Evolutionary conservation across 768 basidiomycete genomes (phyloP).

Genomic region (Tulasnella sp.): DNA sequence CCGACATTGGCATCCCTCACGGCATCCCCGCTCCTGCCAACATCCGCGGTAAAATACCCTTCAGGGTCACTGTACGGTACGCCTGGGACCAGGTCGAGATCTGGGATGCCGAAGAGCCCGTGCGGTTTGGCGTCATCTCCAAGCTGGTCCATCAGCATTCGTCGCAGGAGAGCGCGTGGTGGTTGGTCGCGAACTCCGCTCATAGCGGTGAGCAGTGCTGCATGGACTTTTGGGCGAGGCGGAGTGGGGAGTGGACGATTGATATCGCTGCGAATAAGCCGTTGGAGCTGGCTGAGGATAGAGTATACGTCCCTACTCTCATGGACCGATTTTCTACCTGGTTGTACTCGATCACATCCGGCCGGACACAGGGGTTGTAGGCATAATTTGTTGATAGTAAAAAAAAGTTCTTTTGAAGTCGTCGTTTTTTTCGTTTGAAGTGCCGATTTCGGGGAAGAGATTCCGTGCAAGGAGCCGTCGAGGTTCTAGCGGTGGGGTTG

Average conservation of each 20-base stretch:
- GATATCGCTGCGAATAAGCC: conserved; percentile 9
- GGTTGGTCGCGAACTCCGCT: not conserved
- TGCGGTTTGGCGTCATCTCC: not conserved
- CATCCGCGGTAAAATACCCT: not conserved
- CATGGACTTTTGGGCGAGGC: not conserved
- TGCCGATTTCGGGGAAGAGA: too few relatives aligned
- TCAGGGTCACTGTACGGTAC: not conserved
- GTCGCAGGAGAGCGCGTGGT: not conserved
- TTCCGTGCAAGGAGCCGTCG: too few relatives aligned
- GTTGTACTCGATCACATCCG: not conserved
- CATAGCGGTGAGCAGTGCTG: not conserved
- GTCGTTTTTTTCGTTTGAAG: not conserved
- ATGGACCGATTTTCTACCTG: not conserved
- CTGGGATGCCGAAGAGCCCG: not conserved
- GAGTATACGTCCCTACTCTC: not conserved
- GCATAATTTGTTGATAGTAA: not conserved
- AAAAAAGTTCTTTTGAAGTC: not conserved
- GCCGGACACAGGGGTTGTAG: not conserved
- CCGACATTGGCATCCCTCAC: not conserved
- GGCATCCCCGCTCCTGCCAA: not conserved
- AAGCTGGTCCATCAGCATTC: not conserved
- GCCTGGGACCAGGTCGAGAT: not conserved
- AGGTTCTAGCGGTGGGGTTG: too few relatives aligned
- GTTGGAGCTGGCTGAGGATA: not conserved
- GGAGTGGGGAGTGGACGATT: conserved; percentile 3